These are phyloP conservation scores for Deakozyma indianensis DNA, from an alignment of 805 yeast species.

Conservation along the genomic window DNA sequence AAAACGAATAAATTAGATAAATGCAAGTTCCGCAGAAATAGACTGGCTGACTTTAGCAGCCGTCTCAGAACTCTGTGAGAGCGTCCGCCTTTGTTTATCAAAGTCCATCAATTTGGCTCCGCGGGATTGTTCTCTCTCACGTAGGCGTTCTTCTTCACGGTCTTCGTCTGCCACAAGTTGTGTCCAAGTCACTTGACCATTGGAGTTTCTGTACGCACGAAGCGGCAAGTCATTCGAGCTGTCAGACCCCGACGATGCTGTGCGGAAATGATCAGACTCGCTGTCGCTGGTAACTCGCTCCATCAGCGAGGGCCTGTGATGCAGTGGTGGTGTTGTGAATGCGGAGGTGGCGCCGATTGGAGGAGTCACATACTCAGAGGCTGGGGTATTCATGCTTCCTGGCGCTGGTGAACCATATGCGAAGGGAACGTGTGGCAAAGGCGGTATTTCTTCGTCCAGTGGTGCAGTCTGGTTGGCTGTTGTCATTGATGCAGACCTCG, in stretches of 20 bases:
- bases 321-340: not conserved
- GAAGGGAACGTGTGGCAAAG: not conserved
- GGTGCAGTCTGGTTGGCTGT: slow-evolving; percentile 5
- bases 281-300: not conserved
- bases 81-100: not conserved
- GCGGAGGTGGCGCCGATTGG: not conserved
- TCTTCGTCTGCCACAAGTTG: slow-evolving; percentile 5
- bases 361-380: not conserved
- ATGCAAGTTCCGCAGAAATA: slow-evolving; percentile 19
- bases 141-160: slow-evolving; percentile 1
- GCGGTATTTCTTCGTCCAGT: slow-evolving; percentile 1
- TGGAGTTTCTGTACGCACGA: slow-evolving; percentile 13
- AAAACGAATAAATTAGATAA: slow-evolving; percentile 12
- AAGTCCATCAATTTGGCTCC: slow-evolving; percentile 5
- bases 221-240: slow-evolving; percentile 6
- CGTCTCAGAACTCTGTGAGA: not conserved
- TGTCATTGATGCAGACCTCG: slow-evolving; percentile 1
- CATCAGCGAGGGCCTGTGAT: not conserved
- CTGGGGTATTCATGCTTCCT: not conserved
- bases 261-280: slow-evolving; percentile 15
- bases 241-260: slow-evolving; percentile 15
- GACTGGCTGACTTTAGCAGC: slow-evolving; percentile 19
- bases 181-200: slow-evolving; percentile 14
- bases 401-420: not conserved
- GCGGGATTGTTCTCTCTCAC: not conserved